These are phyloP conservation scores for Naganishia vaughanmartiniae DNA, from an alignment of 768 basidiomycete genomes.

Conservation along the genomic window DNA sequence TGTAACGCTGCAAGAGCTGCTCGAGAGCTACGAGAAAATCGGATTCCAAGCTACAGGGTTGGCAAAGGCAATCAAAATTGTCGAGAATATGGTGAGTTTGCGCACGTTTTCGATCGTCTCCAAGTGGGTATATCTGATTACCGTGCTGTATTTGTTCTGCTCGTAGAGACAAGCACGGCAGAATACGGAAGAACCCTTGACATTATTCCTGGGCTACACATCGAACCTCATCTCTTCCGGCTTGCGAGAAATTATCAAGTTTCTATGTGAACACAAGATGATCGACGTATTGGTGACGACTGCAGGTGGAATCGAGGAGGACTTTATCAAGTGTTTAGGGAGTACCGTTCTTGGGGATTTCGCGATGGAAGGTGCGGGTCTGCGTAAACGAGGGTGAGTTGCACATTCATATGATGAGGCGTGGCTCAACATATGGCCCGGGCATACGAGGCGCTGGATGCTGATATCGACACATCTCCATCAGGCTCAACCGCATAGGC, in stretches of 20 bases:
- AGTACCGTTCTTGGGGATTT: constrained; percentile 81
- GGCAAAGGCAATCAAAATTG: constrained; percentile 79
- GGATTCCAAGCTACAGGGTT: constrained; percentile 97
- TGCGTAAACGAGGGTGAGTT: constrained; percentile 68
- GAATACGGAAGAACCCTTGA: constrained; percentile 69
- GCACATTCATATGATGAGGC: too few relatives aligned
- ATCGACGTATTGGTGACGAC: constrained; percentile 89
- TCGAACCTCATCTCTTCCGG: constrained; percentile 98
- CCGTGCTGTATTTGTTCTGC: not conserved
- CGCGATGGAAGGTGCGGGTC: constrained; percentile 79
- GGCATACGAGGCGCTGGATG: not conserved
- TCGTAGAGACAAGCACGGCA: constrained; percentile 76
- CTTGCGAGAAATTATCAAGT: constrained; percentile 82
- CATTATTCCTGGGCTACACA: constrained; percentile 94
- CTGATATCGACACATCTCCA: not conserved
- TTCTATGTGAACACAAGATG: constrained; percentile 90
- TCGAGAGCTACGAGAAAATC: constrained; percentile 79
- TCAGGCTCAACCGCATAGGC: constrained; percentile 88
- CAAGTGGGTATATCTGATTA: not conserved
- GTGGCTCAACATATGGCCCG: not conserved
- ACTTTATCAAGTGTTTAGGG: constrained; percentile 98
- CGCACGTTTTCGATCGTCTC: not conserved
- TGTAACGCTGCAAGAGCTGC: constrained; percentile 65
- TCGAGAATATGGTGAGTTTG: constrained; percentile 80
- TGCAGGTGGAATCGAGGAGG: constrained; percentile 97